phyloP scores from a whole-genome alignment of 345 rosid species.

The Boechera divaricarpa region DNA sequence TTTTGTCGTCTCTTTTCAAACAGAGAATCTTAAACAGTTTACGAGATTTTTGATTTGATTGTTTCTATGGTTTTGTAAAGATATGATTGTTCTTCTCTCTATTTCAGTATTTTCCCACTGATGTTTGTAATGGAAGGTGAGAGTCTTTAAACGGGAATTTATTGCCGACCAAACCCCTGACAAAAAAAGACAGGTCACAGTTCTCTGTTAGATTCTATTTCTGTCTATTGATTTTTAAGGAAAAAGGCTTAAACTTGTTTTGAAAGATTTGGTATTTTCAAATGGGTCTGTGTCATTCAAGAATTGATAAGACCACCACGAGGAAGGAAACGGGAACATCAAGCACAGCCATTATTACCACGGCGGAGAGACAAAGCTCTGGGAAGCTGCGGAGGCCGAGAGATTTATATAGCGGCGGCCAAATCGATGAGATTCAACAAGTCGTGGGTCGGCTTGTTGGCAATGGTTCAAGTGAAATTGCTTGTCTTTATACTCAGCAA shows the following conservation, averaged over 20 bases:
- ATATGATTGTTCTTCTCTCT: background rate
- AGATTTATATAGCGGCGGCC: conserved; percentile 41
- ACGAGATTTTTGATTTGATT: conserved; percentile 23
- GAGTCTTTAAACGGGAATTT: conserved; percentile 32
- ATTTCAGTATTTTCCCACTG: background rate
- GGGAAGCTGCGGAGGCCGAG: conserved; percentile 54
- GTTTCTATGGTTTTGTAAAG: conserved; percentile 16
- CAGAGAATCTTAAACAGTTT: conserved; percentile 26
- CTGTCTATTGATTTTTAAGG: conserved; percentile 1
- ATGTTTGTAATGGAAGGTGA: conserved; percentile 4
- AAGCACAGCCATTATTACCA: conserved; percentile 23
- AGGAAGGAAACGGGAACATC: conserved; percentile 35
- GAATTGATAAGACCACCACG: conserved; percentile 37
- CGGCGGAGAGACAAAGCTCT: conserved; percentile 44
- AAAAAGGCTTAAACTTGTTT: background rate
- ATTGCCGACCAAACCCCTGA: conserved; percentile 28
- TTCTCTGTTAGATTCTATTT: conserved; percentile 19
- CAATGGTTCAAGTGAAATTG: conserved; percentile 64
- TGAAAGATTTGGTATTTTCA: conserved; percentile 6
- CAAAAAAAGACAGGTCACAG: background rate
- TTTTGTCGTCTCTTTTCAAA: conserved; percentile 39
- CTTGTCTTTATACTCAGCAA: conserved; percentile 87
- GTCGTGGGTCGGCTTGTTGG: conserved; percentile 64
- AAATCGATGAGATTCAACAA: conserved; percentile 51
- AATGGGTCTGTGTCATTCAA: conserved; percentile 79